These are phyloP conservation scores for Immersiella caudata DNA, from an alignment of 495 filamentous ascomycete species.

Conservation along the genomic window DNA sequence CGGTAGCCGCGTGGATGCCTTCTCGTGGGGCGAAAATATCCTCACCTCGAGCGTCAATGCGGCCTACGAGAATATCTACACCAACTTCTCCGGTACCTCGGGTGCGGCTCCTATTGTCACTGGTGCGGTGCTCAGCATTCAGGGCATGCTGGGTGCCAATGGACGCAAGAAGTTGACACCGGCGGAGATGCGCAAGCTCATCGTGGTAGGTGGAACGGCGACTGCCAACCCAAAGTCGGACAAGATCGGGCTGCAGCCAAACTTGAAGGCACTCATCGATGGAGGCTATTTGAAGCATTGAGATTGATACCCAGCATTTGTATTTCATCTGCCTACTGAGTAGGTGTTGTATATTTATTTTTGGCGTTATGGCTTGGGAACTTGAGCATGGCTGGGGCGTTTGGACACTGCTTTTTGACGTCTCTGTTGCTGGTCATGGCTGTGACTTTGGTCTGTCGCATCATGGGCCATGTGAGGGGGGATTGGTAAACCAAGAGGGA, in stretches of 20 bases:
- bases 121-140: constrained; percentile 21
- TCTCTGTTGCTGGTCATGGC: too few species aligned
- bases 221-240: background rate
- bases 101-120: constrained; percentile 25
- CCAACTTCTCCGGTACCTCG: constrained; percentile 24
- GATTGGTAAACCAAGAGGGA: too few species aligned
- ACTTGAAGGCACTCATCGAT: constrained; percentile 18
- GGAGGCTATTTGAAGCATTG: constrained; percentile 7
- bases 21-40: constrained; percentile 25
- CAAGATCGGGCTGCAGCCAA: constrained; percentile 12
- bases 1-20: constrained; percentile 27
- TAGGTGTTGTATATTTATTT: too few species aligned
- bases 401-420: too few species aligned
- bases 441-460: too few species aligned
- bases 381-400: too few species aligned
- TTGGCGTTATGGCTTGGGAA: too few species aligned
- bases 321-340: too few species aligned
- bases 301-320: background rate
- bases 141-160: constrained; percentile 19
- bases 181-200: constrained; percentile 11
- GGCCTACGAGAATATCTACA: constrained; percentile 6
- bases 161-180: constrained; percentile 19
- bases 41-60: constrained; percentile 15
- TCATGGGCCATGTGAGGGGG: too few species aligned
- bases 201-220: constrained; percentile 14